phyloP scores from a whole-genome alignment of 2,329 filamentous ascomycete genomes.

The Didymella lethalis region DNA sequence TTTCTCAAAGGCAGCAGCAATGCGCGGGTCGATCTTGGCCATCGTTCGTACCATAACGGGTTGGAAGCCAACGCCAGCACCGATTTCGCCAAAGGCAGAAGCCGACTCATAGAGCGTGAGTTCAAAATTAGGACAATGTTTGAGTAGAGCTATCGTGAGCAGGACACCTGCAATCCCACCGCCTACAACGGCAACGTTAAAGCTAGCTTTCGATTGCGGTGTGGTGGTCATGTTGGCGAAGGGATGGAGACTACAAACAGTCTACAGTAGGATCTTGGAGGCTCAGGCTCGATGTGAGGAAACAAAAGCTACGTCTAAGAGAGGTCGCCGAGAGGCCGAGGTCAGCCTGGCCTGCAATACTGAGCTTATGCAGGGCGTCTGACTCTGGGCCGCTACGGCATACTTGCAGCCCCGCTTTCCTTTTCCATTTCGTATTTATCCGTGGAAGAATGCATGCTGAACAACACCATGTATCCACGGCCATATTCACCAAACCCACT shows the following conservation, averaged over 20 bases:
- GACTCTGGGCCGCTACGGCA: neutral
- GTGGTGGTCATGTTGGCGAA: neutral
- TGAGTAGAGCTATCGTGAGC: conserved; percentile 60
- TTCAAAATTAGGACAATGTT: conserved; percentile 49
- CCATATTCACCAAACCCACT: neutral
- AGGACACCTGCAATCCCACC: conserved; percentile 66
- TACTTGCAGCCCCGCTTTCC: neutral
- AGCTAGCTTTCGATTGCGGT: conserved; percentile 25
- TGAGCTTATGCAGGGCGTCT: neutral
- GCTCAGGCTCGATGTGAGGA: neutral
- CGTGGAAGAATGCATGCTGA: neutral
- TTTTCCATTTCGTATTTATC: neutral
- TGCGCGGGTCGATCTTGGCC: conserved; percentile 50
- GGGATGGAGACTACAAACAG: neutral
- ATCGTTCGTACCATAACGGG: conserved; percentile 46
- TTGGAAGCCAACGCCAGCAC: conserved; percentile 63
- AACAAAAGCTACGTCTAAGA: neutral
- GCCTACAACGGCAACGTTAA: conserved; percentile 63
- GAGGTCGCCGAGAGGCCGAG: neutral
- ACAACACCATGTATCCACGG: neutral
- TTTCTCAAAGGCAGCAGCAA: conserved; percentile 24
- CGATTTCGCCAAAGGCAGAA: conserved; percentile 63
- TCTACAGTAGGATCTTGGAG: neutral
- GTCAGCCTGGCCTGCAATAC: neutral
- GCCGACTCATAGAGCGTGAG: conserved; percentile 65